Conservation (phyloP, 257 asterid genomes). For the Petrea volubilis region DNA sequence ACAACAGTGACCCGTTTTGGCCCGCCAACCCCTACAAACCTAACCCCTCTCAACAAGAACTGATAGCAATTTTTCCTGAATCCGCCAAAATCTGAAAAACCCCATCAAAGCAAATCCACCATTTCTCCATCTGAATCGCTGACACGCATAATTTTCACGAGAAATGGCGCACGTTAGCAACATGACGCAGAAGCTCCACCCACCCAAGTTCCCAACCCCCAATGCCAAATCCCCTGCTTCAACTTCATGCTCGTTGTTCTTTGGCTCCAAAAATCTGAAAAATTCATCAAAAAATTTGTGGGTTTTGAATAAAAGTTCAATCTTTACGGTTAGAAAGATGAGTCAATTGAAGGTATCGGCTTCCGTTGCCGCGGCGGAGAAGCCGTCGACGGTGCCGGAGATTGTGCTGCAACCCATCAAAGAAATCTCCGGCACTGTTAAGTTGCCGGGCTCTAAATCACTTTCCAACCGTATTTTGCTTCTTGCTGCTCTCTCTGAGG, state of each 20-base stretch:
- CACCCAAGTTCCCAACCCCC: constrained; percentile 48
- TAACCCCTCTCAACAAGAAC: constrained; percentile 26
- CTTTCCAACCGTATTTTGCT: constrained; percentile 95
- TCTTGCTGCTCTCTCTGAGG: constrained; percentile 98
- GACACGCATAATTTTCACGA: neutral
- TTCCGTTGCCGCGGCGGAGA: constrained; percentile 74
- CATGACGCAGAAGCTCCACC: constrained; percentile 49
- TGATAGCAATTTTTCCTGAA: neutral
- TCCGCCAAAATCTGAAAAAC: constrained; percentile 8
- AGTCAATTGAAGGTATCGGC: constrained; percentile 51
- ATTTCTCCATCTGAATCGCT: neutral
- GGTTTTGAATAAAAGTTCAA: constrained; percentile 49
- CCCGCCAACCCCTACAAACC: constrained; percentile 29
- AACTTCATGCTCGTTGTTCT: constrained; percentile 48
- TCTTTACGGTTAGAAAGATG: constrained; percentile 36
- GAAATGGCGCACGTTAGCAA: constrained; percentile 50
- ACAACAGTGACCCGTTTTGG: constrained; percentile 5
- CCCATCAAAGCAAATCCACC: neutral
- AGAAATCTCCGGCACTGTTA: constrained; percentile 87
- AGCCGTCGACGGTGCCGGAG: constrained; percentile 76
- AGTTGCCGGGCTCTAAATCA: constrained; percentile 96
- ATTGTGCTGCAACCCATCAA: constrained; percentile 86
- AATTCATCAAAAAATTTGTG: constrained; percentile 41
- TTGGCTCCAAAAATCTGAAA: constrained; percentile 47
- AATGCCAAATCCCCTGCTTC: constrained; percentile 35